A percentile compares a stretch with the other conserved stretches of the same genome.
These are phyloP conservation scores for Tetradesmus lagerheimii DNA, from an alignment of 139 green algal genomes.

Conservation along the genomic window DNA sequence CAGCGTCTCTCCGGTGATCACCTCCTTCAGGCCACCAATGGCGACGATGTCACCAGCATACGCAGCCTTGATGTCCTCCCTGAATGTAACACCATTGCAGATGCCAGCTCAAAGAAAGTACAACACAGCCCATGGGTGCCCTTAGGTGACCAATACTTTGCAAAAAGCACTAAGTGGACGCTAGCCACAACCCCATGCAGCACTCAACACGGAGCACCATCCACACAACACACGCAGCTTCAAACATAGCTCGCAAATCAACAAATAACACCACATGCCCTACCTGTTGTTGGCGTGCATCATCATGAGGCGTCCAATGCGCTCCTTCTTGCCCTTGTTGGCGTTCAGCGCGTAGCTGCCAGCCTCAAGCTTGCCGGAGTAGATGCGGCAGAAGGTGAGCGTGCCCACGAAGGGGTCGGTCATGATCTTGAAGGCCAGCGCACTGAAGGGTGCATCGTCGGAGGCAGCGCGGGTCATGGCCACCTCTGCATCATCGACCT, in stretches of 20 bases:
- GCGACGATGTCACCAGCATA: conserved; percentile 94
- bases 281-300: conserved; percentile 98
- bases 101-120: no score
- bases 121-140: no score
- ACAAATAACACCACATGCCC: background rate
- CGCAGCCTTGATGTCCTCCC: conserved; percentile 93
- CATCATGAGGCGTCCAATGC: conserved; percentile 96
- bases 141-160: no score
- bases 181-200: no score
- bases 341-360: conserved; percentile 94
- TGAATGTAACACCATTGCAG: background rate
- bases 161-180: no score
- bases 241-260: no score
- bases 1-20: conserved; percentile 95
- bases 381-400: conserved; percentile 98
- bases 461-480: conserved; percentile 79
- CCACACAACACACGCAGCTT: background rate
- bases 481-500: conserved; percentile 76
- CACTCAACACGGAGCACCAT: no score
- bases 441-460: conserved; percentile 93
- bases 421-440: conserved; percentile 99
- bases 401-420: conserved; percentile 96
- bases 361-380: conserved; percentile 78
- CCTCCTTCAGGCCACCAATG: conserved; percentile 96
- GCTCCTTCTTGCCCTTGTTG: conserved; percentile 98